Conservation (phyloP, 2,329 filamentous ascomycete genomes). For the Fonsecaea pugnacius region DNA sequence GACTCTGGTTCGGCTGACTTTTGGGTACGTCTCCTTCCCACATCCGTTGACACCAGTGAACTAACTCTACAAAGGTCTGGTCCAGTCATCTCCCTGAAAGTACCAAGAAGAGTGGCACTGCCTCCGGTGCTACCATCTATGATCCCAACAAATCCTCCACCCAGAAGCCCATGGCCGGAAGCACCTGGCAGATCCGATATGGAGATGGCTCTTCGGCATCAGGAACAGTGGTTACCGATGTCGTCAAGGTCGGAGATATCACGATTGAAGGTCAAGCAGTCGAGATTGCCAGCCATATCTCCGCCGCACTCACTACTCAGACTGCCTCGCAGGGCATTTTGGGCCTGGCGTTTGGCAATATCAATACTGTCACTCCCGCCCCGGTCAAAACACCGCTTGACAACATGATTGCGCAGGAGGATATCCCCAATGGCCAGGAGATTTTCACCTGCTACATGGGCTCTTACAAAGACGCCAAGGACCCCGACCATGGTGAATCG, state of each 20-base stretch:
- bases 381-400: conserved; percentile 67
- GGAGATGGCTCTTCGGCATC: conserved; percentile 70
- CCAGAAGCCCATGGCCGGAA: conserved; percentile 56
- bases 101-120: conserved; percentile 42
- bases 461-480: conserved; percentile 56
- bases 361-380: conserved; percentile 65
- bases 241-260: conserved; percentile 65
- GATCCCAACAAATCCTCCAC: conserved; percentile 65
- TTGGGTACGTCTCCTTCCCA: conserved; percentile 54
- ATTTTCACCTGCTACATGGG: conserved; percentile 70
- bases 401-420: conserved; percentile 66
- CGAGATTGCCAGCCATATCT: conserved; percentile 66
- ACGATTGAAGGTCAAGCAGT: conserved; percentile 65
- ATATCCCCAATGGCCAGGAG: conserved; percentile 58
- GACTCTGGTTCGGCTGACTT: conserved; percentile 73
- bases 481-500: conserved; percentile 52
- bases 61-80: conserved; percentile 52
- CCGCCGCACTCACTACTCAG: conserved; percentile 60
- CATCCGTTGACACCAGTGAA: conserved; percentile 21
- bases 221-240: conserved; percentile 68
- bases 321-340: conserved; percentile 64
- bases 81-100: conserved; percentile 55
- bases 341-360: conserved; percentile 59
- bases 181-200: conserved; percentile 69
- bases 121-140: conserved; percentile 59